Base-by-base conservation (phyloP, 805 yeast species). In the Suhomyces faveliae region DNA sequence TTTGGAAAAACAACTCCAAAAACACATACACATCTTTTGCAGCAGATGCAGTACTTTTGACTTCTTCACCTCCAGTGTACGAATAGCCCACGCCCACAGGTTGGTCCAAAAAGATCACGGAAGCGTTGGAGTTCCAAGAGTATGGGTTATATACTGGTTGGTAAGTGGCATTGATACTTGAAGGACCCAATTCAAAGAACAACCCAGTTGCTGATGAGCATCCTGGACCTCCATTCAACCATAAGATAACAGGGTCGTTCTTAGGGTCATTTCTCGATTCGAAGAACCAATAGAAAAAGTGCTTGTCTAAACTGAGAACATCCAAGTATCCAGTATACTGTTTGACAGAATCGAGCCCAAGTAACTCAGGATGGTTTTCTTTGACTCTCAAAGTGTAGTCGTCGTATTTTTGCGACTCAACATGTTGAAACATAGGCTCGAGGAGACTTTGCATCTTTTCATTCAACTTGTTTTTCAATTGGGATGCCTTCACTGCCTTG, bases 311-410 rank as follows among this genome's bases (percentile, higher is more conserved):
- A 35, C 59, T 52, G 19, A 62, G 65, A 33, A 70, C 62, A 49
- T 70, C 72, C 53, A 70, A 63, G 52, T 70, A 70, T 3, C 75
- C 75, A 33, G 75, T 67, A 44, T 63, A 67, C 47, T 68, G 74
- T 23, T 68, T 47, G 20, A 68, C 74, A 19, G 65, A 50, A 49
- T 70, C 75, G 45, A 70, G 56, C 12, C 73, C 73, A 37, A 70
- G 60, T 6, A 54, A 42, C 46, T 68, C 73, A 1, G 75, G 76
- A 45, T 62, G 51, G 46, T 60, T 62, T 42, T 66, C 54, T 51
- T 67, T 67, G 37, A 68, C 54, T 54, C 71, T 61, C 41, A 69
- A 54, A 13, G 60, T 40, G 51, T 71, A 57, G 27, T 58, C 66
- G 20, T 51, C 45, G 51, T 58, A 68, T 43, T 59, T 61, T 3